Evolutionary conservation across 768 basidiomycete genomes (phyloP), one percentile per base, ranked within the genome.

Genomic region (Pisolithus sp.): DNA sequence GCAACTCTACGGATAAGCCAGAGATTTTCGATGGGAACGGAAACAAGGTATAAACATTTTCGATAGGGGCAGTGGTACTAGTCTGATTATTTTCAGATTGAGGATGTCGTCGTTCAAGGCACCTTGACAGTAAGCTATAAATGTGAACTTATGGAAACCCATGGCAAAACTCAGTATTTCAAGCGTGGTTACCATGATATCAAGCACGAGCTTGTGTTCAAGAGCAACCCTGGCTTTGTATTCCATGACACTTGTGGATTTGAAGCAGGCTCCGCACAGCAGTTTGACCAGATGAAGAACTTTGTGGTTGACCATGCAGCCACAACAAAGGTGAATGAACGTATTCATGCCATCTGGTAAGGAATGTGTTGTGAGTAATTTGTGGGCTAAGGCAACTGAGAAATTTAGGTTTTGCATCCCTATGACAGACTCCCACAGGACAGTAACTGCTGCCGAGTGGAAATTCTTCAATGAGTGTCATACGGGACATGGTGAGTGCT

Each of bases 171-270:
- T 7, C 38, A 34, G 8, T 15, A 10, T 13, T 20, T 0, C 38
- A 21, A 38, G 18, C 2, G 44, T 68, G 73, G 71, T 28, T 38
- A 49, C 5, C 72, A 72, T 55, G 53, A 74, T 49, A 66, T 73
- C 26, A 47, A 65, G 46, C 52, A 58, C 30, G 55, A 62, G 49
- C 61, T 70, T 37, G 53, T 60, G 5, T 74, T 69, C 53, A 43
- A 42, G 21, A 69, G 60, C 57, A 68, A 68, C 28, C 56, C 54
- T 1, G 45, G 57, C 5, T 74, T 72, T 55, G 61, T 73, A 20
- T 74, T 75, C 52, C 74, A 75, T 39, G 73, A 75, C 51, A 74
- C 73, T 17, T 51, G 62, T 42, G 73, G 73, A 4, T 72, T 75
- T 46, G 71, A 74, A 56, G 52, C 69, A 18, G 73, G 73, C 5